Percentiles rank a stretch among this genome's conserved stretches.
Evolutionary conservation across 768 basidiomycete species (phyloP).

Genomic region (Hericium rajendrae): DNA sequence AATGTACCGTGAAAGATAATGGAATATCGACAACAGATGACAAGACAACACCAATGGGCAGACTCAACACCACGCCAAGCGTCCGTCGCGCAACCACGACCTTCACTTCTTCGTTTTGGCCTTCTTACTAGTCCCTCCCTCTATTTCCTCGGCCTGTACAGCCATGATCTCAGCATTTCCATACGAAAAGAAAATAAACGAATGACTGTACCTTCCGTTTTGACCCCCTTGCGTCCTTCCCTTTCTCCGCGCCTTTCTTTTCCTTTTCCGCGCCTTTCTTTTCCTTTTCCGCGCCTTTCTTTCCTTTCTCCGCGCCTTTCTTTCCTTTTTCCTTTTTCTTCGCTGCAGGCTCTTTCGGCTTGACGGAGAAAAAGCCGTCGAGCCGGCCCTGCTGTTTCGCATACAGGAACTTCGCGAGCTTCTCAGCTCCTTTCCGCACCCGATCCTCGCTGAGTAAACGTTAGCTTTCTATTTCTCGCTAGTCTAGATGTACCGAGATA

Average conservation of each 20-base stretch:
- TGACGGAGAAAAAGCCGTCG: constrained; percentile 87
- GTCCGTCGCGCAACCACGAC: too few relatives aligned
- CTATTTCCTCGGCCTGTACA: neutral
- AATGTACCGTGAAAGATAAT: too few relatives aligned
- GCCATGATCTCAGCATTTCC: neutral
- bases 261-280: too few relatives aligned
- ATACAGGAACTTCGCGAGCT: constrained; percentile 76
- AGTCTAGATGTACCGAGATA: constrained; percentile 7
- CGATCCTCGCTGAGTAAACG: constrained; percentile 72
- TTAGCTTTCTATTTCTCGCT: too few relatives aligned
- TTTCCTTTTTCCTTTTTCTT: constrained; percentile 29
- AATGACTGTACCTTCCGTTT: constrained; percentile 47
- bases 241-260: constrained; percentile 12
- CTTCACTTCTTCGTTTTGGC: constrained; percentile 13
- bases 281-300: constrained; percentile 6
- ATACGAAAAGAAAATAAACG: neutral
- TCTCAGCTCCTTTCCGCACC: constrained; percentile 90
- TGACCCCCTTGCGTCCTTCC: constrained; percentile 19
- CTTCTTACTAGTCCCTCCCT: neutral
- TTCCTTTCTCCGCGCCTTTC: constrained; percentile 26
- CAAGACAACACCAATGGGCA: too few relatives aligned
- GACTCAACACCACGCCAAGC: too few relatives aligned
- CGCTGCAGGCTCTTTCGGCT: constrained; percentile 46
- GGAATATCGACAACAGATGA: too few relatives aligned
- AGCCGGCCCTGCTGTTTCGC: constrained; percentile 94